These are phyloP conservation scores for Purpureocillium takamizusanense DNA, from an alignment of 2,329 filamentous ascomycete species.

Conservation along the genomic window DNA sequence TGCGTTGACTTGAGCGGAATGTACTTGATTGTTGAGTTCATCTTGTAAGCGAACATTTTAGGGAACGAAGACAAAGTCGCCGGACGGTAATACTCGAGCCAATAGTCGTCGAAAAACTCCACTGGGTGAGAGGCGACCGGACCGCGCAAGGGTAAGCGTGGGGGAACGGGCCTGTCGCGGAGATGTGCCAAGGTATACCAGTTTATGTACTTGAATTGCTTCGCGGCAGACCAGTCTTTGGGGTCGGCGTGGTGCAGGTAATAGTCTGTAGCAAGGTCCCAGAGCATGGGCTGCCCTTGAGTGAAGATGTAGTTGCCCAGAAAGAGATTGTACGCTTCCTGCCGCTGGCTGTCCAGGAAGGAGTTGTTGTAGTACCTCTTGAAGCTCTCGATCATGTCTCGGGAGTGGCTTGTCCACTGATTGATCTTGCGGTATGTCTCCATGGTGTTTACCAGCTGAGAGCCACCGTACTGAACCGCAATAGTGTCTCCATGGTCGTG, in stretches of 20 bases:
- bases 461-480: conserved; percentile 93
- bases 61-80: conserved; percentile 78
- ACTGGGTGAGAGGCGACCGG: conserved; percentile 34
- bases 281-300: conserved; percentile 86
- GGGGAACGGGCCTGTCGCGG: conserved; percentile 48
- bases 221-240: conserved; percentile 56
- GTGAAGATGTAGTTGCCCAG: conserved; percentile 89
- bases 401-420: conserved; percentile 94
- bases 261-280: conserved; percentile 92
- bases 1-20: conserved; percentile 66
- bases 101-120: conserved; percentile 80
- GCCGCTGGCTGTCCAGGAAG: conserved; percentile 92
- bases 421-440: conserved; percentile 98
- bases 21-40: conserved; percentile 82
- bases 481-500: conserved; percentile 97
- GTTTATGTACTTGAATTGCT: conserved; percentile 65
- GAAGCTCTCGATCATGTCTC: conserved; percentile 98
- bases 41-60: conserved; percentile 87
- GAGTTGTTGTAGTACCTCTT: conserved; percentile 99
- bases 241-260: conserved; percentile 90
- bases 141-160: conserved; percentile 27
- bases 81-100: conserved; percentile 93
- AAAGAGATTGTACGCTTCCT: conserved; percentile 97
- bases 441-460: conserved; percentile 97
- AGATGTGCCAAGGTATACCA: conserved; percentile 79